Conservation (phyloP, 1,139 yeast genomes). For the Nakaseomyces bracarensis region DNA sequence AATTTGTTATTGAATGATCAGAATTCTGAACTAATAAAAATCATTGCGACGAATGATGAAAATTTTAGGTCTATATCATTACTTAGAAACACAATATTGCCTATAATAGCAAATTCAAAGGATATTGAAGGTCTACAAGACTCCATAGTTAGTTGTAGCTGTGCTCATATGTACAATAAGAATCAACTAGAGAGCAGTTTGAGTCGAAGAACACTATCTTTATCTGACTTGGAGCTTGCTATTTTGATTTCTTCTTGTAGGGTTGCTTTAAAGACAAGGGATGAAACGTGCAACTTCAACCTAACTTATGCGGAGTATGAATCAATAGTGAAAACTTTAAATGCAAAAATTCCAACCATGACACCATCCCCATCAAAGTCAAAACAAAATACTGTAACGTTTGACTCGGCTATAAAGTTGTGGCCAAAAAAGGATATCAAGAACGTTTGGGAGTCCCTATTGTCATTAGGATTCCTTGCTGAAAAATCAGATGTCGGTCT, state of each 20-base stretch:
- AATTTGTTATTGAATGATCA: conserved; percentile 29
- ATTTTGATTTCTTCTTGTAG: conserved; percentile 69
- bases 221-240: conserved; percentile 64
- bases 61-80: conserved; percentile 53
- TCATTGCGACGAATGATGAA: conserved; percentile 43
- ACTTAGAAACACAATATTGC: conserved; percentile 45
- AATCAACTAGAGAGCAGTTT: conserved; percentile 27
- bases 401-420: conserved; percentile 38
- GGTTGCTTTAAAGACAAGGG: conserved; percentile 50
- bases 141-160: conserved; percentile 15
- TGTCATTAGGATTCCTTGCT: conserved; percentile 23
- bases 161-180: conserved; percentile 19
- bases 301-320: conserved; percentile 70
- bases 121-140: conserved; percentile 14
- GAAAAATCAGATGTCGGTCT: conserved; percentile 28
- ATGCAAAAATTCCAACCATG: conserved; percentile 38
- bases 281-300: conserved; percentile 56
- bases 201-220: conserved; percentile 32
- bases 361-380: conserved; percentile 33
- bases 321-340: conserved; percentile 43
- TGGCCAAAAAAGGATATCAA: conserved; percentile 45
- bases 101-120: conserved; percentile 33
- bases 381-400: conserved; percentile 20
- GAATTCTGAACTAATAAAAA: conserved; percentile 31
- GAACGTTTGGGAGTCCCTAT: conserved; percentile 45